A percentile compares a stretch with the other conserved stretches of the same genome.
These are phyloP conservation scores for Colletotrichum gigasporum DNA, from an alignment of 2,329 filamentous ascomycete genomes.

Conservation along the genomic window DNA sequence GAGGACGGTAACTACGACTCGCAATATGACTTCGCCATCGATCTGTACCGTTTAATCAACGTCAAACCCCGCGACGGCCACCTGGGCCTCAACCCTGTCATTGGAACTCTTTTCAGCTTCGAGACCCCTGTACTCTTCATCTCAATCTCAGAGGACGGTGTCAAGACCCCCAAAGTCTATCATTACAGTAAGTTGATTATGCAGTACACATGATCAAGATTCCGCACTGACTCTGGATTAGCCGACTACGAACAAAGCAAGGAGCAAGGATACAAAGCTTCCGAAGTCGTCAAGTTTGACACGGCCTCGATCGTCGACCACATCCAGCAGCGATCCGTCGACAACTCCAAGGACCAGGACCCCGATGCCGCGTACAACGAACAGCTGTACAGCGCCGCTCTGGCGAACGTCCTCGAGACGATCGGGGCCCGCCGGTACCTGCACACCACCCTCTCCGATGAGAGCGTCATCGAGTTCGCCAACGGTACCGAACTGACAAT, in stretches of 20 bases:
- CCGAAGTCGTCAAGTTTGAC: constrained; percentile 18
- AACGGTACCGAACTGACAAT: constrained; percentile 20
- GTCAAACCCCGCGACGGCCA: constrained; percentile 32
- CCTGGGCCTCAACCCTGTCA: constrained; percentile 20
- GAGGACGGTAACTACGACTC: constrained; percentile 24
- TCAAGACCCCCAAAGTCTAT: constrained; percentile 26
- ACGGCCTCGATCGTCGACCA: constrained; percentile 6
- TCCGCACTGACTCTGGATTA: neutral
- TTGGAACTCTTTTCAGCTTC: constrained; percentile 23
- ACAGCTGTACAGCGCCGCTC: constrained; percentile 20
- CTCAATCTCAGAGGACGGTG: constrained; percentile 33
- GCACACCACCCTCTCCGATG: constrained; percentile 20
- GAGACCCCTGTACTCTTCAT: constrained; percentile 24
- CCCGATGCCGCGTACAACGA: constrained; percentile 33
- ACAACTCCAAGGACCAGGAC: constrained; percentile 31
- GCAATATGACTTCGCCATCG: constrained; percentile 32
- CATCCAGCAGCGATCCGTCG: constrained; percentile 27
- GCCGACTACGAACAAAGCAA: constrained; percentile 26
- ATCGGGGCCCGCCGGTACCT: neutral
- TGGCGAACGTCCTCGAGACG: constrained; percentile 4
- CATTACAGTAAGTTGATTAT: neutral
- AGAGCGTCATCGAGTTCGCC: constrained; percentile 28
- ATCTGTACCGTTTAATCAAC: constrained; percentile 32
- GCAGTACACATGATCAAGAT: neutral
- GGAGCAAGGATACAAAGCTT: constrained; percentile 7